phyloP scores from a whole-genome alignment of 495 filamentous ascomycete species.

The Tuber magnatum region DNA sequence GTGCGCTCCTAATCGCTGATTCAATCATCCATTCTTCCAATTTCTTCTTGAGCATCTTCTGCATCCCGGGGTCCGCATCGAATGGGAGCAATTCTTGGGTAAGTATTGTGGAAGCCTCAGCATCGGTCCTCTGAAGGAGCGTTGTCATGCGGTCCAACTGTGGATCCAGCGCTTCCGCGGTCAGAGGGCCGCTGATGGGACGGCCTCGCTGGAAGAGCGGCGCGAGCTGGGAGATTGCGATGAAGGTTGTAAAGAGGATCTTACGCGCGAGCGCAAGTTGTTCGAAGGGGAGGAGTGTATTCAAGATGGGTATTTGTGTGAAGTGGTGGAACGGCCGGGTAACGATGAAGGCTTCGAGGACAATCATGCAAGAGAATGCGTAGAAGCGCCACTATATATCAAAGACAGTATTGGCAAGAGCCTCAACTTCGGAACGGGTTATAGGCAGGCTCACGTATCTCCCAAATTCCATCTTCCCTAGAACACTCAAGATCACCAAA shows the following conservation, averaged over 20 bases:
- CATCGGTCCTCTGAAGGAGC: constrained; percentile 52
- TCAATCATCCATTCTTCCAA: constrained; percentile 72
- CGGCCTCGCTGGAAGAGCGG: constrained; percentile 49
- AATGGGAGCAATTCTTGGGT: constrained; percentile 79
- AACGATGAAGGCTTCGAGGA: constrained; percentile 66
- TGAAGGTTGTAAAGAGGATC: constrained; percentile 69
- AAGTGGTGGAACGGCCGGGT: constrained; percentile 57
- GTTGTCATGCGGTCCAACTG: constrained; percentile 54
- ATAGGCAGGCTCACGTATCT: constrained; percentile 49
- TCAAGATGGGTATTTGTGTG: constrained; percentile 54
- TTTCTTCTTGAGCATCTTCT: constrained; percentile 54
- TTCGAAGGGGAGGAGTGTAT: constrained; percentile 78
- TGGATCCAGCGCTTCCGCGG: constrained; percentile 41
- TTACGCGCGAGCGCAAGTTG: constrained; percentile 69
- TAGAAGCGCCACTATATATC: constrained; percentile 73
- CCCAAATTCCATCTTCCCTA: constrained; percentile 78
- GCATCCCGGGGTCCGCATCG: constrained; percentile 57
- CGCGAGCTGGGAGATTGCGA: constrained; percentile 79
- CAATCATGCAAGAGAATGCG: constrained; percentile 58
- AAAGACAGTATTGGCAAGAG: background rate
- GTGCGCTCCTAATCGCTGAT: constrained; percentile 63
- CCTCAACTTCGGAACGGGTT: background rate
- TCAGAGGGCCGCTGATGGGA: constrained; percentile 35
- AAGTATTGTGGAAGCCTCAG: constrained; percentile 62
- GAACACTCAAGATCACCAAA: constrained; percentile 60